phyloP scores from a whole-genome alignment of 2,329 filamentous ascomycete species.

The Talaromyces albobiverticillius region DNA sequence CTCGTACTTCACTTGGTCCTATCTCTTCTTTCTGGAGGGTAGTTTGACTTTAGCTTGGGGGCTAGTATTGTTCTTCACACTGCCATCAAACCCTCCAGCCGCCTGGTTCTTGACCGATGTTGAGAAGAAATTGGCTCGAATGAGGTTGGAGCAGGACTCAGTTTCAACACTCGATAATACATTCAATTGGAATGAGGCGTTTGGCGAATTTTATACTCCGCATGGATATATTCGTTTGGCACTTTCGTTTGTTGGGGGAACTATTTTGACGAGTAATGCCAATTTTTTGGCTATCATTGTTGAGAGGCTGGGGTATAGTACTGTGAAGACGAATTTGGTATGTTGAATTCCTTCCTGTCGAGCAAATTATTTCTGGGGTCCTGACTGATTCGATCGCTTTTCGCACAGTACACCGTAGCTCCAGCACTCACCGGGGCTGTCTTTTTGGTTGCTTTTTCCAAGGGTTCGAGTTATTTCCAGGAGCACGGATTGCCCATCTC shows the following conservation, averaged over 20 bases:
- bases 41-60: constrained; percentile 37
- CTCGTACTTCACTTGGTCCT: constrained; percentile 39
- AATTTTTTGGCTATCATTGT: constrained; percentile 32
- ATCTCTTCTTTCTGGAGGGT: constrained; percentile 48
- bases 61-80: constrained; percentile 36
- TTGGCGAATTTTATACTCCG: constrained; percentile 27
- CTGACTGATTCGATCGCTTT: not conserved
- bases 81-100: constrained; percentile 36
- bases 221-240: constrained; percentile 27
- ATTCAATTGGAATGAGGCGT: constrained; percentile 27
- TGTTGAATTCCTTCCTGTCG: not conserved
- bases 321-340: constrained; percentile 63
- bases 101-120: constrained; percentile 38
- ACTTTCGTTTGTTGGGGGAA: constrained; percentile 28
- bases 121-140: constrained; percentile 36
- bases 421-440: constrained; percentile 70
- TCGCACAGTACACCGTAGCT: constrained; percentile 51
- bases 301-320: constrained; percentile 41
- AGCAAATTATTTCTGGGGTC: too few species aligned
- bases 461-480: constrained; percentile 60
- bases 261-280: constrained; percentile 26
- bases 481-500: constrained; percentile 67
- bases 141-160: constrained; percentile 35
- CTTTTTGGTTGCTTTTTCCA: constrained; percentile 68
- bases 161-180: constrained; percentile 30